phyloP scores from a whole-genome alignment of 2,329 filamentous ascomycete species.

The Colletotrichum magnum region DNA sequence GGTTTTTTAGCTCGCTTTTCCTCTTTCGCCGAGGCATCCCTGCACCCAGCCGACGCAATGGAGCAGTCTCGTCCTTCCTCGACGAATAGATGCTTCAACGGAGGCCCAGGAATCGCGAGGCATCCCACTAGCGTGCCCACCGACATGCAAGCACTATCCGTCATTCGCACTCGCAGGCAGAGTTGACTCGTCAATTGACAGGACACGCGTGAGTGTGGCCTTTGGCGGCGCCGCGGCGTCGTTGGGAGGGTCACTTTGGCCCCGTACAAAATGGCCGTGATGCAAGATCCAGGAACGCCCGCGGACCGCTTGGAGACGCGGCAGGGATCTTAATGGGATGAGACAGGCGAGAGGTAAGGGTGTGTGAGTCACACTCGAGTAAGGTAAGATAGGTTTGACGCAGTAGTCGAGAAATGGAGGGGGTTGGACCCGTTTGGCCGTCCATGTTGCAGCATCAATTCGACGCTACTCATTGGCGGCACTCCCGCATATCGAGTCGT shows the following conservation, averaged over 20 bases:
- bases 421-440: conserved; percentile 38
- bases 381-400: conserved; percentile 21
- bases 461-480: conserved; percentile 36
- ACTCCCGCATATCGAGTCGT: conserved; percentile 35
- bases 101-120: conserved; percentile 34
- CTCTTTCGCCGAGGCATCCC: conserved; percentile 45
- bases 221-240: conserved; percentile 24
- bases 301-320: conserved; percentile 31
- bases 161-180: conserved; percentile 27
- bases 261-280: conserved; percentile 26
- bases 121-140: conserved; percentile 35
- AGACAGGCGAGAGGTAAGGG: conserved; percentile 42
- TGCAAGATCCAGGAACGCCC: conserved; percentile 43
- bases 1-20: conserved; percentile 44
- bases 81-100: conserved; percentile 30
- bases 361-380: conserved; percentile 39
- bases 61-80: conserved; percentile 30
- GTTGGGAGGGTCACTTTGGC: conserved; percentile 15
- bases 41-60: conserved; percentile 40
- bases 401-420: conserved; percentile 35
- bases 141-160: conserved; percentile 36
- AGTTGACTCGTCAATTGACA: conserved; percentile 41
- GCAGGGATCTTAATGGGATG: conserved; percentile 42
- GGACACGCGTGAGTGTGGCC: background rate
- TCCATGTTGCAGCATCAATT: conserved; percentile 36